Percentiles rank a stretch among this genome's conserved stretches.
phyloP scores from a whole-genome alignment of 805 yeast species.

The Tetrapisispora taiwanensis region DNA sequence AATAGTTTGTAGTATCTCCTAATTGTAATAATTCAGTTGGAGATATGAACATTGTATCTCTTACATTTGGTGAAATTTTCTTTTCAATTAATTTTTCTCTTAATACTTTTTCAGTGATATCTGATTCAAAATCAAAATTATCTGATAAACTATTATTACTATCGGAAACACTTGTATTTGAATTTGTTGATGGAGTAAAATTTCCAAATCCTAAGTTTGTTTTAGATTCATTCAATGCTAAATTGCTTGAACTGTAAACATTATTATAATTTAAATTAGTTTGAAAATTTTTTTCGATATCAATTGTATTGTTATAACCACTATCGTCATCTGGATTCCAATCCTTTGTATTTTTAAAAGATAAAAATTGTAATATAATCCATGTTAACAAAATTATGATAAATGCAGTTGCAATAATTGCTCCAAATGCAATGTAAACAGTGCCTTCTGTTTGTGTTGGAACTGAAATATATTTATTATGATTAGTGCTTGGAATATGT shows the following conservation, averaged over 20 bases:
- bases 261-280: not conserved
- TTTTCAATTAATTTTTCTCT: slow-evolving; percentile 8
- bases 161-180: not conserved
- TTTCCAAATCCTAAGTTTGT: not conserved
- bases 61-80: not conserved
- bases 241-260: not conserved
- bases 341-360: slow-evolving; percentile 16
- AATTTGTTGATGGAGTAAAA: slow-evolving; percentile 15
- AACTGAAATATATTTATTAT: slow-evolving; percentile 48
- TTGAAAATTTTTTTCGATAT: not conserved
- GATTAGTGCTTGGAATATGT: slow-evolving; percentile 14
- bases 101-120: slow-evolving; percentile 18
- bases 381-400: slow-evolving; percentile 18
- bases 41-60: slow-evolving; percentile 40
- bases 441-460: slow-evolving; percentile 52
- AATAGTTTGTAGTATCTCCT: not conserved
- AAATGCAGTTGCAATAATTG: slow-evolving; percentile 47
- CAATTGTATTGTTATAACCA: not conserved
- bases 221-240: not conserved
- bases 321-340: not conserved
- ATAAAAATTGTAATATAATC: slow-evolving; percentile 16
- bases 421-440: slow-evolving; percentile 69
- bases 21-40: slow-evolving; percentile 37
- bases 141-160: not conserved
- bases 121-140: slow-evolving; percentile 13